Evolutionary conservation across 2,329 filamentous ascomycete species (phyloP).

Genomic region (Curvularia spicifera): DNA sequence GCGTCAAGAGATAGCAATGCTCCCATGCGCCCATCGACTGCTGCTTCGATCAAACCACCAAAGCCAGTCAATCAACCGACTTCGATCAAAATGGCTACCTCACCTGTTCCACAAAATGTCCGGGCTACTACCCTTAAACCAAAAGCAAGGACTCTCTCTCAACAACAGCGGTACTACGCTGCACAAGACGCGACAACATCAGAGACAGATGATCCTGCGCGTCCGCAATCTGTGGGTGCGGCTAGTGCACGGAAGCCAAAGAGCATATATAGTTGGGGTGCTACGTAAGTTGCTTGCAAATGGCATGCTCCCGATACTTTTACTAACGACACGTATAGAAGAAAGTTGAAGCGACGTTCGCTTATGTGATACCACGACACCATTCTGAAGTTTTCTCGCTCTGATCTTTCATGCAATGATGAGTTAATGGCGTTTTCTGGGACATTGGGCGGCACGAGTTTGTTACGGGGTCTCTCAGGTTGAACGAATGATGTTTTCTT

Average conservation of each 20-base stretch:
- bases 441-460: not conserved
- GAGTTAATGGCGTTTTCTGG: not conserved
- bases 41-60: not conserved
- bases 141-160: not conserved
- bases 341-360: constrained; percentile 25
- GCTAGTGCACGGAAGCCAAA: constrained; percentile 18
- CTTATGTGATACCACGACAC: not conserved
- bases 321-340: constrained; percentile 14
- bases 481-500: not conserved
- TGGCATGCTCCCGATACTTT: not conserved
- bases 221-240: constrained; percentile 13
- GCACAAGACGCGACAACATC: constrained; percentile 4
- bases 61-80: constrained; percentile 1
- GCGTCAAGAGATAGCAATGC: constrained; percentile 14
- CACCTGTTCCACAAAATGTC: not conserved
- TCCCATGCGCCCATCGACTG: constrained; percentile 7
- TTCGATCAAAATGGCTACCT: not conserved
- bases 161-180: constrained; percentile 28
- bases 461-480: not conserved
- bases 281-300: constrained; percentile 26
- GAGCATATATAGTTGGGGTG: constrained; percentile 28
- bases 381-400: not conserved
- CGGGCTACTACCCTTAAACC: not conserved
- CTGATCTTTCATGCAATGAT: not conserved
- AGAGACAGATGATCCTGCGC: not conserved